Base-by-base conservation (phyloP, 2,329 filamentous ascomycete genomes). In the Ascochyta viciae-villosae region DNA sequence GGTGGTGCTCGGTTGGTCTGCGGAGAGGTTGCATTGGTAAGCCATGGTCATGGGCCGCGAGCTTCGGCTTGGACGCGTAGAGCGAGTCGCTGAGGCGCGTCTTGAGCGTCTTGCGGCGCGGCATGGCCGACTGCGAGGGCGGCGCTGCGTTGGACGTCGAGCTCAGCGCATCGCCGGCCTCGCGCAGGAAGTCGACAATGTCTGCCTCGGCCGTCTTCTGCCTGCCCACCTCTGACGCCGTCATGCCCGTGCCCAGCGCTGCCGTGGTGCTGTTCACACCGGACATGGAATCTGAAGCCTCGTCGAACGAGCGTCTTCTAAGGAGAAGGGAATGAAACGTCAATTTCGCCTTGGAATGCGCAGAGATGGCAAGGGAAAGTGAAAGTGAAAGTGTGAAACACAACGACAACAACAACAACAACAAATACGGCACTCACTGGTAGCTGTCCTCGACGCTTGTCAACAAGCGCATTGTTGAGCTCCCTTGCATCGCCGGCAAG, bases 391-490 rank as follows among this genome's bases (percentile, higher is more conserved):
- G n/a, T n/a, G n/a, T n/a, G n/a, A n/a, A n/a, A n/a, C n/a, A n/a
- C n/a, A 19, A 19, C 19, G 19, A 19, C 19, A 19, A 19, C 19
- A 19, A 19, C 19, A 19, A 19, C 19, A 19, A 19, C 19, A 29
- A 46, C 50, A 53, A 26, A 45, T 7, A 29, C 24, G 71, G 54
- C 74, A 80, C 74, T 77, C 74, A 76, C 77, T 74, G 71, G 49
- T 68, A 67, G 60, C 67, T 69, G 43, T 80, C 77, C 49, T 81
- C 78, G 37, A 67, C 72, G 60, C 77, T 77, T 61, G 80, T 80
- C 74, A 83, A 75, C 68, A 82, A 73, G 56, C 80, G 78, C 80
- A 83, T 81, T 41, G 78, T 80, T 51, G 79, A 74, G 52, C 77
- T 77, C 67, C 76, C 73, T 64, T 75, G 75, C 52, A 65, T 62